phyloP scores from a whole-genome alignment of 371 early-diverging fungal genomes.

The Coemansia sp. region DNA sequence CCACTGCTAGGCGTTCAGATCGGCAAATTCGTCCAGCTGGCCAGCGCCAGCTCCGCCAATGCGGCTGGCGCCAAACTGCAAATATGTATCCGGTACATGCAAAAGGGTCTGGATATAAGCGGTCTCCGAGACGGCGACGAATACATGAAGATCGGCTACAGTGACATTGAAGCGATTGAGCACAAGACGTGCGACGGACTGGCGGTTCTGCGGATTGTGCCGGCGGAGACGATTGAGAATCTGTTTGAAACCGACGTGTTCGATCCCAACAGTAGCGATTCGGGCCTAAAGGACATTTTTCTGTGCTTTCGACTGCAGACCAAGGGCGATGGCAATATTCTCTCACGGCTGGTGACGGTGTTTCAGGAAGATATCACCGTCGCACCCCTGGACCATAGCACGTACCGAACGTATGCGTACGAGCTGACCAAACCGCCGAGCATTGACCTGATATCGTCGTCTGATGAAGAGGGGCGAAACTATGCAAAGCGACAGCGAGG shows the following conservation, averaged over 20 bases:
- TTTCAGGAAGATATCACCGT: constrained; percentile 2
- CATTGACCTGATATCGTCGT: constrained; percentile 33
- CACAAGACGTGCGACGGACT: constrained; percentile 2
- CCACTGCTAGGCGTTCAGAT: constrained; percentile 24
- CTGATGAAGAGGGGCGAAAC: constrained; percentile 16
- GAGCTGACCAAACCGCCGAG: constrained; percentile 31
- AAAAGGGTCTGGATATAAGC: constrained; percentile 9
- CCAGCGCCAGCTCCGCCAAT: neutral
- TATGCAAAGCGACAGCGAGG: neutral
- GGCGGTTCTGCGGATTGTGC: constrained; percentile 23
- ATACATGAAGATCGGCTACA: constrained; percentile 12
- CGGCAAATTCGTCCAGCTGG: constrained; percentile 13
- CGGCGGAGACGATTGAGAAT: constrained; percentile 23
- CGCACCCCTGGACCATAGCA: neutral
- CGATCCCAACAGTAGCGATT: constrained; percentile 27
- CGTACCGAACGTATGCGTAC: constrained; percentile 2
- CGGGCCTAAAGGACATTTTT: constrained; percentile 10
- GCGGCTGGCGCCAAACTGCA: neutral
- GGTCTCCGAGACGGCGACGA: constrained; percentile 21
- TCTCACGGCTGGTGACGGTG: neutral
- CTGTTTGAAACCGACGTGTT: constrained; percentile 21
- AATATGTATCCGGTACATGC: constrained; percentile 13
- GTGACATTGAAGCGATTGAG: constrained; percentile 23
- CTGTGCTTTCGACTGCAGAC: constrained; percentile 13
- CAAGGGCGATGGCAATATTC: neutral